Conservation (phyloP, 176 grass and related monocot species). For the Carex kokanica region DNA sequence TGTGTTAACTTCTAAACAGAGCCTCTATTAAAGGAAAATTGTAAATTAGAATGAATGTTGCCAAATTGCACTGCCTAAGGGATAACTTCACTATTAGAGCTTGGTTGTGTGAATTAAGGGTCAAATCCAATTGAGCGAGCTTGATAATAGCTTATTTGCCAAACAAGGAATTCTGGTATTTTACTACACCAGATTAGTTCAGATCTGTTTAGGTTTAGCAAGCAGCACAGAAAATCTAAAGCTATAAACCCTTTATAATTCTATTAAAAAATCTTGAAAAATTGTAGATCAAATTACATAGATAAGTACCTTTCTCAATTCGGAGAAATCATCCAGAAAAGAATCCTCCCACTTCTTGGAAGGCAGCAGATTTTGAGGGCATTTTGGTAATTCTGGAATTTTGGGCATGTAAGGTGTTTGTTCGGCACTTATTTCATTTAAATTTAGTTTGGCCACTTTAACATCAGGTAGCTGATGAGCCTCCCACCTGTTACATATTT, state of each 20-base stretch:
- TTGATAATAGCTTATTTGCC: not conserved
- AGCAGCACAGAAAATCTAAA: not conserved
- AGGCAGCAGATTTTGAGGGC: conserved; percentile 46
- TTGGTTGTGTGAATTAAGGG: not conserved
- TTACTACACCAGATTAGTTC: not conserved
- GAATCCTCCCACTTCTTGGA: conserved; percentile 64
- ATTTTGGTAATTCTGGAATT: conserved; percentile 67
- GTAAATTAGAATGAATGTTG: not conserved
- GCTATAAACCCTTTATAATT: not conserved
- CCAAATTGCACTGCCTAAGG: not conserved
- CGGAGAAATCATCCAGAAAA: conserved; percentile 47
- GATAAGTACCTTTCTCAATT: conserved; percentile 47
- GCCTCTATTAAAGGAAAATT: not conserved
- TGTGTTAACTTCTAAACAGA: not conserved
- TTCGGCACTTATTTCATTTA: conserved; percentile 38
- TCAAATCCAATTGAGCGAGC: not conserved
- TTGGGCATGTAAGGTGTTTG: conserved; percentile 86
- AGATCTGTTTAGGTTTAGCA: conserved; percentile 14
- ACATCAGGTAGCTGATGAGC: conserved; percentile 80
- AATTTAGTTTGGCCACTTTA: conserved; percentile 65
- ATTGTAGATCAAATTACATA: not conserved
- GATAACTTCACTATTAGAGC: not conserved
- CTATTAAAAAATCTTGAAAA: not conserved
- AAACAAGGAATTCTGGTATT: not conserved
- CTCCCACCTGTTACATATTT: conserved; percentile 62